phyloP scores from a whole-genome alignment of 306 rosid genomes.

The Vachellia pachyceras region DNA sequence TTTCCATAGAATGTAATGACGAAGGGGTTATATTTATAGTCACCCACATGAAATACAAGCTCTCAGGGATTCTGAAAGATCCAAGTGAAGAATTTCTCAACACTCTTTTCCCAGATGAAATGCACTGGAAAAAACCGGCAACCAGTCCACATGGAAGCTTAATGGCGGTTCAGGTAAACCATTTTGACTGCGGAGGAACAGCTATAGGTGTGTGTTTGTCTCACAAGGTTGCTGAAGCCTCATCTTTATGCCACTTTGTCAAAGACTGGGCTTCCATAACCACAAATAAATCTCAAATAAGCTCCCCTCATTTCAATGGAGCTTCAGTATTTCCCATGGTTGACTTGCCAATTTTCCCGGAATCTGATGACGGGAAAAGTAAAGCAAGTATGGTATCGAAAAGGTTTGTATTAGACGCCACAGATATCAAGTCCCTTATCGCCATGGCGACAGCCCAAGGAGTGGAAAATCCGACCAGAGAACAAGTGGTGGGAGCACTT shows the following conservation, averaged over 20 bases:
- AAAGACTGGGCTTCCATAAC: slow-evolving; percentile 4
- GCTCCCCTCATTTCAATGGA: neutral
- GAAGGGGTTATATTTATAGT: neutral
- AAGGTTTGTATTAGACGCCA: neutral
- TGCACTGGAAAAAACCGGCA: neutral
- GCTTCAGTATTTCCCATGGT: neutral
- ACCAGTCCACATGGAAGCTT: neutral
- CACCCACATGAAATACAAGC: neutral
- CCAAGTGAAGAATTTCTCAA: neutral
- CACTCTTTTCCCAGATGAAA: neutral
- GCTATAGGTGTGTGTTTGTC: slow-evolving; percentile 43
- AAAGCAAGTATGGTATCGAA: neutral
- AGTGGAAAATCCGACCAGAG: neutral
- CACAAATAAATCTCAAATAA: neutral
- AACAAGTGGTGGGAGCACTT: neutral
- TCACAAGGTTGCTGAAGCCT: slow-evolving; percentile 46
- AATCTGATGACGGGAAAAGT: neutral
- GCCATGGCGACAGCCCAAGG: neutral
- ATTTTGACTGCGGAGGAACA: neutral
- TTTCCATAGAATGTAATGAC: neutral
- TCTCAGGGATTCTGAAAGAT: neutral
- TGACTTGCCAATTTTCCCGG: neutral
- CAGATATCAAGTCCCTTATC: neutral
- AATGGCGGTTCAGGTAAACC: neutral
- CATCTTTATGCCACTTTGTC: neutral